Conservation (phyloP, 768 basidiomycete species). For the Mrakia gelida region DNA sequence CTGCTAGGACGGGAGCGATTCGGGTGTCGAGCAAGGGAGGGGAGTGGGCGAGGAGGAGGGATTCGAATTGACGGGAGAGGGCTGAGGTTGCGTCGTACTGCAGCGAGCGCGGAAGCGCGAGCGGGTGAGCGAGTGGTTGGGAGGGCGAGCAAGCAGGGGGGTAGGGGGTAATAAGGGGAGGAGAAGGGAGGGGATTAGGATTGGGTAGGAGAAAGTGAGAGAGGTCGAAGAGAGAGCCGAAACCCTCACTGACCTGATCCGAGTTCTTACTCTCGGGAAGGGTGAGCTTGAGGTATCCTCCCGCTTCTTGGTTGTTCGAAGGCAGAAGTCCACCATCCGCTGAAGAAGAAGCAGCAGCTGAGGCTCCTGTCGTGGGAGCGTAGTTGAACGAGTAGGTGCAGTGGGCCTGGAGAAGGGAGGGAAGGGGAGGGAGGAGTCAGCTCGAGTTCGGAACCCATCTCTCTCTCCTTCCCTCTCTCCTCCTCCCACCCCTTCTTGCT, state of each 20-base stretch:
- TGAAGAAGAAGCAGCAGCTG: neutral
- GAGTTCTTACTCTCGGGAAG: constrained; percentile 26
- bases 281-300: constrained; percentile 30
- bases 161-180: neutral
- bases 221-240: neutral
- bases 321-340: constrained; percentile 5
- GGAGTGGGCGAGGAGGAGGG: constrained; percentile 8
- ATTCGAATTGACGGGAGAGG: constrained; percentile 27
- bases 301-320: constrained; percentile 8
- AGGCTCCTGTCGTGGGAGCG: neutral
- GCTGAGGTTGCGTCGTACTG: constrained; percentile 22
- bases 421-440: neutral
- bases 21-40: constrained; percentile 28
- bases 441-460: no score
- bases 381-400: constrained; percentile 31
- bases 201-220: neutral
- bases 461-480: neutral
- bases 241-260: constrained; percentile 14
- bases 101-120: neutral
- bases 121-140: neutral
- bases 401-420: constrained; percentile 19
- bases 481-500: neutral
- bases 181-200: neutral
- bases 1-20: neutral
- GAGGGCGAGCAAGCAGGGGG: neutral